These are phyloP conservation scores for Hymenoscyphus repandus DNA, from an alignment of 2,329 filamentous ascomycete species.

Conservation along the genomic window DNA sequence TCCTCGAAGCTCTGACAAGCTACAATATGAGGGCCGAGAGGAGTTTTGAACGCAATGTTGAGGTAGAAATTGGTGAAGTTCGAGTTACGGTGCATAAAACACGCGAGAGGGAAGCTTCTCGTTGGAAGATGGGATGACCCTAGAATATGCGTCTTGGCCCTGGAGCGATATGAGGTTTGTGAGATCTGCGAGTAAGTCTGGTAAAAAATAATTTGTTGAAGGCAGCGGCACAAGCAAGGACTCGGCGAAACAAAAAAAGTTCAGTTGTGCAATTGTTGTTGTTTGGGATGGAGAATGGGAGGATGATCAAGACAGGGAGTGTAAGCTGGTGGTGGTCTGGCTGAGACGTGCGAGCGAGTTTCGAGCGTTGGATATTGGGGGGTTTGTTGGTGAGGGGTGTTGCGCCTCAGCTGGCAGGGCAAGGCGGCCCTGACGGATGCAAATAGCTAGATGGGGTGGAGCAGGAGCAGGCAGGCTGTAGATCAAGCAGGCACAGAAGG, in stretches of 20 bases:
- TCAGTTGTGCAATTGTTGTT: slow-evolving; percentile 8
- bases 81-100: slow-evolving; percentile 26
- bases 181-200: background rate
- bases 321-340: no score
- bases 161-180: background rate
- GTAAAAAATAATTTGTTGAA: background rate
- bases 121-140: slow-evolving; percentile 2
- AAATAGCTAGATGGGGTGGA: background rate
- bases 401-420: no score
- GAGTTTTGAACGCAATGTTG: slow-evolving; percentile 18
- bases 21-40: slow-evolving; percentile 31
- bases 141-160: background rate
- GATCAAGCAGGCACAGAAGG: background rate
- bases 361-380: no score
- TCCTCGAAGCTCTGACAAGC: slow-evolving; percentile 32
- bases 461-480: slow-evolving; percentile 2
- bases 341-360: no score
- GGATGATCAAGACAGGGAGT: no score
- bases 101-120: slow-evolving; percentile 12
- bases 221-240: slow-evolving; percentile 1
- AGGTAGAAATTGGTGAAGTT: slow-evolving; percentile 18
- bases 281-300: background rate
- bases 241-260: background rate
- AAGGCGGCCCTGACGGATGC: no score
- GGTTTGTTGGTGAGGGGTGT: no score